A percentile compares a stretch with the other conserved stretches of the same genome.
Evolutionary conservation across 2,329 filamentous ascomycete species (phyloP).

Genomic region (Xylaria sp.): DNA sequence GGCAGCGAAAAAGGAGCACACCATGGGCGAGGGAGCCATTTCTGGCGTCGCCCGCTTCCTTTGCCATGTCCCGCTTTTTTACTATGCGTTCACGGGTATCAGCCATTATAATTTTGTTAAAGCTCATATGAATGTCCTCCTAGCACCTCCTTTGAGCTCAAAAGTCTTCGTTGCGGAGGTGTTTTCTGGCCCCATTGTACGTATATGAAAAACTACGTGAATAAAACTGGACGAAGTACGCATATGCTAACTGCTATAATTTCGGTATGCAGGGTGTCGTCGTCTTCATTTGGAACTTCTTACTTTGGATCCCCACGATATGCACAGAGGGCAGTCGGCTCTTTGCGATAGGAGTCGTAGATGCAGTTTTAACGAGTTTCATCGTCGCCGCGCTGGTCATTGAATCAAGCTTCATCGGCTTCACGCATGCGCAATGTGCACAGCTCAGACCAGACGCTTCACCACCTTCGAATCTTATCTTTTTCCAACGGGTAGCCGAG

Average conservation of each 20-base stretch:
- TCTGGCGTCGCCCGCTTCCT: conserved; percentile 12
- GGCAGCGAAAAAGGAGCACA: not conserved
- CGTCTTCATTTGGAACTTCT: conserved; percentile 21
- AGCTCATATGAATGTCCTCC: conserved; percentile 2
- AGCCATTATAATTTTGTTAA: conserved; percentile 7
- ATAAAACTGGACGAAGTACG: not conserved
- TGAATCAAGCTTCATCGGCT: conserved; percentile 19
- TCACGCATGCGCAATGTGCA: conserved; percentile 14
- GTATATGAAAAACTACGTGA: not conserved
- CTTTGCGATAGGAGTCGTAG: conserved; percentile 10
- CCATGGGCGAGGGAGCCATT: conserved; percentile 13
- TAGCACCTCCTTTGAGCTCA: conserved; percentile 17
- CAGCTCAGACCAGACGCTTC: conserved; percentile 7
- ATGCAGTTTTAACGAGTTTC: conserved; percentile 13
- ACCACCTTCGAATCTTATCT: conserved; percentile 9
- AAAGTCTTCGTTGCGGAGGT: conserved; percentile 12
- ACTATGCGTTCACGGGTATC: conserved; percentile 8
- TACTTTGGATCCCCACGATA: conserved; percentile 16
- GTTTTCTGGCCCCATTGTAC: conserved; percentile 21
- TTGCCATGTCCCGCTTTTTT: conserved; percentile 21
- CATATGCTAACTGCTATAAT: not conserved
- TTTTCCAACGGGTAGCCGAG: conserved; percentile 18
- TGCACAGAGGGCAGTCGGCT: not conserved
- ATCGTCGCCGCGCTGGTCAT: conserved; percentile 2
- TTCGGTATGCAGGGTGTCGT: conserved; percentile 4